A percentile compares a stretch with the other conserved stretches of the same genome.
Evolutionary conservation across 768 basidiomycete genomes (phyloP).

Genomic region (Calocera viscosa): DNA sequence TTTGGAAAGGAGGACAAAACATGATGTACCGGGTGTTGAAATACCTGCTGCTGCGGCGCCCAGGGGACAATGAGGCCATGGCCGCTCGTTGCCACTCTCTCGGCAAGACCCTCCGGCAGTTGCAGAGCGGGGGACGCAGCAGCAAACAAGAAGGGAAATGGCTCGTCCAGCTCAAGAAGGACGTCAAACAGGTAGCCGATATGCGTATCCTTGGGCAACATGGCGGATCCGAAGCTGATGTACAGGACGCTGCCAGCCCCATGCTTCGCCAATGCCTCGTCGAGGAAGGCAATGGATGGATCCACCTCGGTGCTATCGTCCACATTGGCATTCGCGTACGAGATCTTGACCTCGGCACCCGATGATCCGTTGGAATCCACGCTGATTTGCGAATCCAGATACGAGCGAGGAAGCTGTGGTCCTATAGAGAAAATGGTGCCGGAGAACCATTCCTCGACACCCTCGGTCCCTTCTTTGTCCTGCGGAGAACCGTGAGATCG

Average conservation of each 20-base stretch:
- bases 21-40: slow-evolving; percentile 19
- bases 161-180: not conserved
- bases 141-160: not conserved
- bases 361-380: not conserved
- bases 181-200: not conserved
- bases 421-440: not conserved
- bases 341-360: not conserved
- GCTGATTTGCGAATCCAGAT: not conserved
- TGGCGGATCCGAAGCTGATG: not conserved
- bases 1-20: not conserved
- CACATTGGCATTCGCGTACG: not conserved
- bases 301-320: not conserved
- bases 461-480: not conserved
- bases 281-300: not conserved
- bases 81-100: slow-evolving; percentile 16
- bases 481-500: not conserved
- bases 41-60: slow-evolving; percentile 22
- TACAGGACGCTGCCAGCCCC: not conserved
- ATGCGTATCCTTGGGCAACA: not conserved
- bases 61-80: slow-evolving; percentile 20
- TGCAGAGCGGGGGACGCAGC: slow-evolving; percentile 13
- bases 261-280: not conserved
- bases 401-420: not conserved
- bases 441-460: not conserved
- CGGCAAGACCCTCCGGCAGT: slow-evolving; percentile 18